Conservation (phyloP, 441 rosid genomes). For the Adansonia rubrostipa region DNA sequence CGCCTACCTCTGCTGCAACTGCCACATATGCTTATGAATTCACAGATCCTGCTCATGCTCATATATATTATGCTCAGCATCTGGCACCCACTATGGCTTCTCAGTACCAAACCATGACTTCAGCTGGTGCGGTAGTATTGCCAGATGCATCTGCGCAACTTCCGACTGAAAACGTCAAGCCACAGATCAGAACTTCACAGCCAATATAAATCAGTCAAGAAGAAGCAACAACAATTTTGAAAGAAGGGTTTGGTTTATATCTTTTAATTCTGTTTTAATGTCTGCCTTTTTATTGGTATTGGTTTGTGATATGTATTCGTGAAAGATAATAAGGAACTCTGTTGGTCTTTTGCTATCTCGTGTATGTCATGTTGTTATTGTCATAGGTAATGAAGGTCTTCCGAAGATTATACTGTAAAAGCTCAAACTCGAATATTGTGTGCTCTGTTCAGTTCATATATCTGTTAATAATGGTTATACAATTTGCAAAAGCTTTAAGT, state of each 20-base stretch:
- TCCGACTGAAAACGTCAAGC: constrained; percentile 61
- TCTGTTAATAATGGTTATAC: constrained; percentile 39
- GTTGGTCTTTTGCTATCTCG: constrained; percentile 30
- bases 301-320: constrained; percentile 58
- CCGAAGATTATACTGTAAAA: constrained; percentile 56
- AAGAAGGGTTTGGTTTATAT: constrained; percentile 57
- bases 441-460: constrained; percentile 41
- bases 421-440: constrained; percentile 34
- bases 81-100: constrained; percentile 61
- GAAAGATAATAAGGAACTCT: constrained; percentile 54
- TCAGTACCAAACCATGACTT: constrained; percentile 85
- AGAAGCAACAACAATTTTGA: constrained; percentile 52
- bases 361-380: constrained; percentile 40
- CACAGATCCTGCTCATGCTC: constrained; percentile 64
- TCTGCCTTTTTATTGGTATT: constrained; percentile 47
- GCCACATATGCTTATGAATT: constrained; percentile 71
- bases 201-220: constrained; percentile 47
- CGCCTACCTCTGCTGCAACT: constrained; percentile 51
- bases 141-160: constrained; percentile 68
- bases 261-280: constrained; percentile 41
- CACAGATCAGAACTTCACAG: constrained; percentile 82
- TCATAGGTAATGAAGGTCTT: constrained; percentile 43
- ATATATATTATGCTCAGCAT: constrained; percentile 76
- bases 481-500: constrained; percentile 9
- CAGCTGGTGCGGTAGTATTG: constrained; percentile 51